A percentile compares a stretch with the other conserved stretches of the same genome.
Evolutionary conservation across 2,329 filamentous ascomycete genomes (phyloP).

Genomic region (Byssochlamys sp.): DNA sequence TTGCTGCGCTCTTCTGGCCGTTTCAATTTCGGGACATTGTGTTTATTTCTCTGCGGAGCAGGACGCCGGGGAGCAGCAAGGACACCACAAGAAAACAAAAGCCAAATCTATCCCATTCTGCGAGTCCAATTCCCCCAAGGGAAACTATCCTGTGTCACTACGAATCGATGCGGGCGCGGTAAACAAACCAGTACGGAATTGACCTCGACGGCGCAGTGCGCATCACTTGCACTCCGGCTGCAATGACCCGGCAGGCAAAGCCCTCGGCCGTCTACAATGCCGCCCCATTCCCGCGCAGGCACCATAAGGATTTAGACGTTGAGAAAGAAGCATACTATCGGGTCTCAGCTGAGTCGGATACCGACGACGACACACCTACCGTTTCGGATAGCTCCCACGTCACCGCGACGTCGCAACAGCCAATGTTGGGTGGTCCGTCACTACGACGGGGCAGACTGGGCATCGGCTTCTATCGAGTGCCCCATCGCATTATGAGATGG

Average conservation of each 20-base stretch:
- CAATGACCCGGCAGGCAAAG: not conserved
- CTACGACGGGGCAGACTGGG: slow-evolving; percentile 22
- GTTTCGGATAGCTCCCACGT: slow-evolving; percentile 48
- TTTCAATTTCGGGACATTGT: not conserved
- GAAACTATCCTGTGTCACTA: not conserved
- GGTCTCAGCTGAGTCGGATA: slow-evolving; percentile 19
- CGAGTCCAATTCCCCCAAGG: not conserved
- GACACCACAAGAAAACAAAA: not conserved
- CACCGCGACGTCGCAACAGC: slow-evolving; percentile 29
- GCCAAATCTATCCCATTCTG: not conserved
- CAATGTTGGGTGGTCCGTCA: slow-evolving; percentile 30
- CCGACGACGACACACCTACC: slow-evolving; percentile 27
- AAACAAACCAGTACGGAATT: not conserved
- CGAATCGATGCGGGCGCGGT: not conserved
- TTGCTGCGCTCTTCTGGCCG: not conserved
- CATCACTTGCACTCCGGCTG: not conserved
- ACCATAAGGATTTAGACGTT: slow-evolving; percentile 7
- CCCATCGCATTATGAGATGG: slow-evolving; percentile 65
- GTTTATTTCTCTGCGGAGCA: not conserved
- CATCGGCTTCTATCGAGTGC: slow-evolving; percentile 50
- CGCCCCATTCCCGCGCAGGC: not conserved
- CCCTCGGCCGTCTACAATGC: slow-evolving; percentile 1
- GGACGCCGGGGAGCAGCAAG: not conserved
- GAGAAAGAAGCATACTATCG: slow-evolving; percentile 6
- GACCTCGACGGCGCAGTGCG: not conserved